Evolutionary conservation across 176 grass and related monocot species (phyloP), one percentile per base, ranked within the genome.

Genomic region (Saccharum spontaneum): DNA sequence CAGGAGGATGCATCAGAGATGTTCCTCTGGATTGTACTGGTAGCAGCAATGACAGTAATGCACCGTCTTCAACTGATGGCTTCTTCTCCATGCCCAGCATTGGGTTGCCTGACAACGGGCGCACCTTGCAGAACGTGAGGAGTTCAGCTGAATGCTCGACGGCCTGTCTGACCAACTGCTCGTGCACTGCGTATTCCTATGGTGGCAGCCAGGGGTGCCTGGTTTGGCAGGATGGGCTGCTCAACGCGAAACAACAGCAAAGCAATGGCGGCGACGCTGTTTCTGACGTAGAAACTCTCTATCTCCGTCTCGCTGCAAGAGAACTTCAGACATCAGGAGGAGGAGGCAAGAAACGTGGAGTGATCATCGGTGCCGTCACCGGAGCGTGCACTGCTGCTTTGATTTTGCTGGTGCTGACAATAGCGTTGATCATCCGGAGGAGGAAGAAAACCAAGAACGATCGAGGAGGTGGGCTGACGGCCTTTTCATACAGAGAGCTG

Each of bases 161-260:
- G 23, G 81, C 45, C 7, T 92, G 87, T 8, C 60, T 87, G 57
- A 85, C 38, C 2, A 85, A 87, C 49, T 92, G 87, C 76, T 64
- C 84, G 10, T 92, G 87, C 52, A 69, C 30, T 30, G 91, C 91
- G 10, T 92, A 92, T 37, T 87, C 84, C 4, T 87, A 78, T n/a
- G 37, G 34, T 30, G 37, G 26, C 31, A 34, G 16, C 16, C 59
- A 44, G 15, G 76, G 87, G 8, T 90, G 91, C 40, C 70, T 50
- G 60, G 28, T 90, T 34, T 93, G 87, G 91, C 1, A 34, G 3
- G 61, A 36, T 2, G 60, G 31, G 66, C 13, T 93, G 40, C 44
- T 82, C 11, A 44, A 93, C 55, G 45, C 67, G 45, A 68, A 81
- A 79, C 43, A 28, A 17, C 7, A 6, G 15, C 67, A 78, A 8